phyloP scores from a whole-genome alignment of 371 early-diverging fungal genomes.

The Mortierella sp. region DNA sequence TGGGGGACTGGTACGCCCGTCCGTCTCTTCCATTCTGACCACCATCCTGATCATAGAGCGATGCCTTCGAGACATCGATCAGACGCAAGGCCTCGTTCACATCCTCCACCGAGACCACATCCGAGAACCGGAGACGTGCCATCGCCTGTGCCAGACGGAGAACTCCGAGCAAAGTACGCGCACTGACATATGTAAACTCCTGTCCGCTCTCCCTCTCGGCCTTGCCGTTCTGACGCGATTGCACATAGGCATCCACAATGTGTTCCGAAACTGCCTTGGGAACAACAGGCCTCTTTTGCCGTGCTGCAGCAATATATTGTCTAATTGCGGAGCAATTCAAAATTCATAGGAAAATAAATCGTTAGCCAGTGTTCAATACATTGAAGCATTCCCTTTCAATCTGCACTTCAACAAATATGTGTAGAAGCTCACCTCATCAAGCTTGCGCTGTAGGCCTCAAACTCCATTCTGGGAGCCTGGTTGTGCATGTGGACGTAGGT shows the following conservation, averaged over 20 bases:
- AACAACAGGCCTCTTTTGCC: slow-evolving; percentile 80
- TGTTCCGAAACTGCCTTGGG: slow-evolving; percentile 85
- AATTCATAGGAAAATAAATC: background rate
- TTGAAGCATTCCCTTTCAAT: background rate
- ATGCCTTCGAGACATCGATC: slow-evolving; percentile 88
- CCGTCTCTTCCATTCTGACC: slow-evolving; percentile 52
- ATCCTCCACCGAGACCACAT: slow-evolving; percentile 84
- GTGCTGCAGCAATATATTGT: slow-evolving; percentile 90
- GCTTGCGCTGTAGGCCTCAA: slow-evolving; percentile 74
- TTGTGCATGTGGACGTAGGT: slow-evolving; percentile 92
- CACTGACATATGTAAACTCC: slow-evolving; percentile 78
- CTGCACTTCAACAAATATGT: background rate
- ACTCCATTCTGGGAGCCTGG: slow-evolving; percentile 78
- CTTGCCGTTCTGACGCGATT: slow-evolving; percentile 81
- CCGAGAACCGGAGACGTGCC: slow-evolving; percentile 90
- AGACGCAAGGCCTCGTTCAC: slow-evolving; percentile 97
- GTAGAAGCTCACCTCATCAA: slow-evolving; percentile 69
- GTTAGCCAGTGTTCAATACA: background rate
- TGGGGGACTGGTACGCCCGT: slow-evolving; percentile 61
- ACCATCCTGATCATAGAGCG: slow-evolving; percentile 63
- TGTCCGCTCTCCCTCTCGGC: slow-evolving; percentile 71
- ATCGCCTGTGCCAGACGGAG: slow-evolving; percentile 93
- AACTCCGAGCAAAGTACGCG: slow-evolving; percentile 92
- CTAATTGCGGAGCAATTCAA: slow-evolving; percentile 53
- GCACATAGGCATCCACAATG: slow-evolving; percentile 91